A percentile compares a stretch with the other conserved stretches of the same genome.
These are phyloP conservation scores for Emiliania huxleyi DNA, from an alignment of 78 protist species.

Conservation along the genomic window DNA sequence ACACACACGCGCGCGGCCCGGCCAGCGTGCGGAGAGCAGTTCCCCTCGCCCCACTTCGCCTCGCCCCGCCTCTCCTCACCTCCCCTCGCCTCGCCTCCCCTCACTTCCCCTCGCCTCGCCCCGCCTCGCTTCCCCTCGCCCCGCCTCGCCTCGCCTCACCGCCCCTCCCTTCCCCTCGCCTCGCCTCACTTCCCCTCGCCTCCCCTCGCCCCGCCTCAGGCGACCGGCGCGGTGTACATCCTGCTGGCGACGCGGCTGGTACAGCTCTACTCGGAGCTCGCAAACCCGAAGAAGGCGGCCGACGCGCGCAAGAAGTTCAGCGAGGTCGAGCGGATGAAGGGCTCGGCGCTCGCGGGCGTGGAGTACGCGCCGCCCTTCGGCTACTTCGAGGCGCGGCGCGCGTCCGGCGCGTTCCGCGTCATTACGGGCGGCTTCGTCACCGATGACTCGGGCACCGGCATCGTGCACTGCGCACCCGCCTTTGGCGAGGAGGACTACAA, in stretches of 20 bases:
- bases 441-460: constrained; percentile 89
- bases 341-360: constrained; percentile 69
- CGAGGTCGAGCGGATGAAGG: constrained; percentile 35
- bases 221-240: not conserved
- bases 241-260: constrained; percentile 30
- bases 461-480: constrained; percentile 99
- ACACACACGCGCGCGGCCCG: no score
- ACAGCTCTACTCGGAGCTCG: constrained; percentile 41
- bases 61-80: no score
- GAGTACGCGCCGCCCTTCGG: constrained; percentile 93
- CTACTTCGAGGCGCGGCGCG: constrained; percentile 68
- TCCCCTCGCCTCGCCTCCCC: no score
- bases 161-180: no score
- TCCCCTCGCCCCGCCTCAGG: no score
- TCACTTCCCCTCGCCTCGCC: no score
- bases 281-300: constrained; percentile 35
- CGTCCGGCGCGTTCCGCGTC: constrained; percentile 71
- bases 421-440: constrained; percentile 89
- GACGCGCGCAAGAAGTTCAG: not conserved
- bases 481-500: constrained; percentile 99
- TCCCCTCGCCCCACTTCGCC: no score
- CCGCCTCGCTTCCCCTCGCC: no score
- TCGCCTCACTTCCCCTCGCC: no score
- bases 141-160: no score
- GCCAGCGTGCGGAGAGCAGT: no score